Base-by-base conservation (phyloP, 257 asterid species). In the Linderniella brevidens region DNA sequence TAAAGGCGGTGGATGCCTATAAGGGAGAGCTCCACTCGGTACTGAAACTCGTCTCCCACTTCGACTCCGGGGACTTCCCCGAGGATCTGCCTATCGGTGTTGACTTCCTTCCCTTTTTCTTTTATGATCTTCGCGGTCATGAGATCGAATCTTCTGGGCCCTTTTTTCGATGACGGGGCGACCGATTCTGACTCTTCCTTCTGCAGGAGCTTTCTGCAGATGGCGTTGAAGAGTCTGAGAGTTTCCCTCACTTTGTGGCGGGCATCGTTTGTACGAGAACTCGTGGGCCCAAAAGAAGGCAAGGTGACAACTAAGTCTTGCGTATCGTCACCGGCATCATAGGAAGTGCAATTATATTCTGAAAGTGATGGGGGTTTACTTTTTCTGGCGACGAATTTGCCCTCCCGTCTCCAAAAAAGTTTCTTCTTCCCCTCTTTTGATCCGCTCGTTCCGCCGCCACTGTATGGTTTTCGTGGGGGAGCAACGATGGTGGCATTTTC, bases 1-100 rank as follows among this genome's bases (percentile, higher is more conserved):
- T 60, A 78, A 3, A 64, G 67, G 58, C 73, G 76, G 75, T 87
- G 97, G 53, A 87, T 54, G 10, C 95, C 97, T 46, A 80, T 81
- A 55, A 83, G 53, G 13, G 82, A 75, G 52, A 87, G 90, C 62
- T 87, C 97, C 35, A 63, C 93, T 54, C 93, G 71, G 66, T 73
- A 87, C 62, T 76, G 95, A 61, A 80, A 87, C 65, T 71, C 92
- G 46, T 83, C 97, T 0, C 97, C 97, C 48, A 83, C 84, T 63
- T 78, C 88, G 54, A 87, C 82, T 42, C 95, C 95, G 13, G 87
- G 95, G 41, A 77, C 68, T 52, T 53, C 19, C 39, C 95, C 95
- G 25, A 75, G 15, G 32, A 51, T 50, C 32, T 48, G 59, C 51
- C 64, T 65, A 8, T 57, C 78, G 0, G 73, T 49, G 68, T 82